A percentile compares a stretch with the other conserved stretches of the same genome.
Conservation (phyloP, 169 alveolate species). For the Plasmodium fragile region DNA sequence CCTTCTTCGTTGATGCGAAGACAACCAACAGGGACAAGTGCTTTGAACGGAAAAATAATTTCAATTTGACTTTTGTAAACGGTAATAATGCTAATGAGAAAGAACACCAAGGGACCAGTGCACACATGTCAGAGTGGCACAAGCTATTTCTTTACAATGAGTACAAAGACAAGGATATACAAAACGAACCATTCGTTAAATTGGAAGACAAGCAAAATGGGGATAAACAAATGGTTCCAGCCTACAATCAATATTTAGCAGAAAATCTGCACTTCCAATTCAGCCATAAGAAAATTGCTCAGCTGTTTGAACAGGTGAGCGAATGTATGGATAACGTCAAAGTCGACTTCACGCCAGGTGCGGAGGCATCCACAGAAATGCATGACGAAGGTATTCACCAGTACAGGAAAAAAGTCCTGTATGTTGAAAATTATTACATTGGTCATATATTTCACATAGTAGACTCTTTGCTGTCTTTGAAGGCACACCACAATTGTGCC, state of each 20-base stretch:
- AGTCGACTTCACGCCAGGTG: conserved; percentile 5
- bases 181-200: conserved; percentile 32
- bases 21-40: conserved; percentile 23
- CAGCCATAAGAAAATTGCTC: background rate
- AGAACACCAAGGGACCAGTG: too few relatives aligned
- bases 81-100: background rate
- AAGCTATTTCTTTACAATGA: conserved; percentile 24
- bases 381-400: background rate
- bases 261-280: conserved; percentile 50
- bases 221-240: background rate
- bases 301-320: conserved; percentile 1
- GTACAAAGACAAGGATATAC: conserved; percentile 44
- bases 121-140: conserved; percentile 8
- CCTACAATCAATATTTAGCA: conserved; percentile 19
- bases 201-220: background rate
- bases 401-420: conserved; percentile 43
- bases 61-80: conserved; percentile 1
- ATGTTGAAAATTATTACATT: conserved; percentile 55
- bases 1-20: conserved; percentile 37
- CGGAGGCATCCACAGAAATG: background rate
- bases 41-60: background rate
- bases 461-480: conserved; percentile 41
- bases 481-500: conserved; percentile 45
- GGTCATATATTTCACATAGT: conserved; percentile 55
- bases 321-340: conserved; percentile 12